A percentile compares a stretch with the other conserved stretches of the same genome.
These are phyloP conservation scores for Wickerhamomyces sydowiorum DNA, from an alignment of 805 yeast species.

Conservation along the genomic window DNA sequence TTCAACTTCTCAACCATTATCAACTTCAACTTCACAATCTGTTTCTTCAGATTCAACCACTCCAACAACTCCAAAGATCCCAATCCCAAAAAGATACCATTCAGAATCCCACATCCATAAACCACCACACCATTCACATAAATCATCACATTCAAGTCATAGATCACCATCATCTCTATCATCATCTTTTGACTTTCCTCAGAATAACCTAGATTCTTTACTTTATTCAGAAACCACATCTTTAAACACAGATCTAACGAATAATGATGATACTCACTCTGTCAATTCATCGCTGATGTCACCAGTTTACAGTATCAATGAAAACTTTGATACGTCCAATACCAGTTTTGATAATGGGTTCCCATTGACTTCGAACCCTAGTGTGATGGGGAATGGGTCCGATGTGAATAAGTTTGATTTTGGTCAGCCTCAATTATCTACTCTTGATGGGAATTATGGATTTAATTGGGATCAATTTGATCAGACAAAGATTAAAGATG, in stretches of 20 bases:
- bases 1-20: background rate
- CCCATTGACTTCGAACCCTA: too few species aligned
- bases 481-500: background rate
- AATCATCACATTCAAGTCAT: background rate
- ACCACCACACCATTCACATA: background rate
- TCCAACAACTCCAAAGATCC: background rate
- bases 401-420: too few species aligned
- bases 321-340: background rate
- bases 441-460: background rate
- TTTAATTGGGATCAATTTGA: slow-evolving; percentile 1
- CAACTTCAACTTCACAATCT: background rate
- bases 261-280: background rate
- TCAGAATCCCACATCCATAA: background rate
- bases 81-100: background rate
- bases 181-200: background rate
- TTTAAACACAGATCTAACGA: background rate
- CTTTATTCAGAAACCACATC: background rate
- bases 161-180: background rate
- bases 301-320: background rate
- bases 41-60: background rate
- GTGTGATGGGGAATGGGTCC: too few species aligned
- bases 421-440: too few species aligned
- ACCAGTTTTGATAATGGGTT: too few species aligned
- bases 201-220: background rate
- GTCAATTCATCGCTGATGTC: background rate